phyloP scores from a whole-genome alignment of 352 stramenopile species.

The Pythium apleroticum region DNA sequence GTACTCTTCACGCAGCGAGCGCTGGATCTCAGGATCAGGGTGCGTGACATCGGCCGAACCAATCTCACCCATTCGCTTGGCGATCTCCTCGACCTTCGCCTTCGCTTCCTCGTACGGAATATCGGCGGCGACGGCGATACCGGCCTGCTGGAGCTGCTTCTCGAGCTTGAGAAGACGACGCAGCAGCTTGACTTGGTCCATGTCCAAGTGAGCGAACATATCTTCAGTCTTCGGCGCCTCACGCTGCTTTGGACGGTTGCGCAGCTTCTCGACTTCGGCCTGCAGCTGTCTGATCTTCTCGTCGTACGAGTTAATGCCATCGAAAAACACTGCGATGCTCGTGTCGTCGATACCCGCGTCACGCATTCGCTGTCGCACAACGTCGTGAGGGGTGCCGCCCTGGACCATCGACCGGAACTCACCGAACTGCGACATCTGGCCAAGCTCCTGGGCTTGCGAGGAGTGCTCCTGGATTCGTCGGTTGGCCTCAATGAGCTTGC shows the following conservation, averaged over 20 bases:
- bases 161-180: constrained; percentile 82
- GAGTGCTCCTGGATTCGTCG: constrained; percentile 69
- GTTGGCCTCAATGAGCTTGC: constrained; percentile 85
- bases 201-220: constrained; percentile 72
- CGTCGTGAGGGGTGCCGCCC: constrained; percentile 63
- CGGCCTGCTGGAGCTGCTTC: constrained; percentile 79
- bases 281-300: constrained; percentile 81
- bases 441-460: constrained; percentile 31
- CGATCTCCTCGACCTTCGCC: constrained; percentile 89
- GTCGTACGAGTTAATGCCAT: constrained; percentile 82
- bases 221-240: constrained; percentile 60
- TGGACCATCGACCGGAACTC: constrained; percentile 71
- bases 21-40: constrained; percentile 74
- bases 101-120: constrained; percentile 93
- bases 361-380: constrained; percentile 75
- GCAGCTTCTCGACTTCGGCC: constrained; percentile 83
- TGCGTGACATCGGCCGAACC: constrained; percentile 89
- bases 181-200: constrained; percentile 76
- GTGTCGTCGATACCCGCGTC: constrained; percentile 73
- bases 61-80: constrained; percentile 91
- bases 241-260: constrained; percentile 46
- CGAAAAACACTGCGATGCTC: constrained; percentile 78
- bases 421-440: constrained; percentile 56
- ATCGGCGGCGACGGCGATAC: constrained; percentile 90
- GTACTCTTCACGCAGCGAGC: constrained; percentile 90